Percentiles rank a stretch among this genome's conserved stretches.
Evolutionary conservation across 1,284 basidiomycete species (phyloP).

Genomic region (Ustilago sp.): DNA sequence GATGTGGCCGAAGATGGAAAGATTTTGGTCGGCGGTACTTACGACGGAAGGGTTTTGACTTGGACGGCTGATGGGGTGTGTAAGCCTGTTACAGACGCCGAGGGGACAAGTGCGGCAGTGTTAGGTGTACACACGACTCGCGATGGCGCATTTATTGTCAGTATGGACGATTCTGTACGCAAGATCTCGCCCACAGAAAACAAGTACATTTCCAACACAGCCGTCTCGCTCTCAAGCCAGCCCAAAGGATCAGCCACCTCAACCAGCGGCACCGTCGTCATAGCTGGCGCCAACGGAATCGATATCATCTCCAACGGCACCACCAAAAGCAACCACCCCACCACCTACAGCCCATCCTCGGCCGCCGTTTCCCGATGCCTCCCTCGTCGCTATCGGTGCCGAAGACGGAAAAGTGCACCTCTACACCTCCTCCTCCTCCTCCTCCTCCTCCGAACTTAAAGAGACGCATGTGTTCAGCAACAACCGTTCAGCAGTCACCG

Average conservation of each 20-base stretch:
- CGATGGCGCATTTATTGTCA: constrained; percentile 35
- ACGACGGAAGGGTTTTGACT: constrained; percentile 82
- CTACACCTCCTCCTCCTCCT: constrained; percentile 31
- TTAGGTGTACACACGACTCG: constrained; percentile 73
- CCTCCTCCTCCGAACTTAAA: constrained; percentile 7
- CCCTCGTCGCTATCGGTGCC: constrained; percentile 78
- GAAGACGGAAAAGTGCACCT: constrained; percentile 69
- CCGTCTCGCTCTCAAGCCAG: constrained; percentile 74
- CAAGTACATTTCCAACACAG: constrained; percentile 23
- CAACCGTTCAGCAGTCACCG: constrained; percentile 73
- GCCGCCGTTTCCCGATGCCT: constrained; percentile 73
- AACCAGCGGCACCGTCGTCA: constrained; percentile 73
- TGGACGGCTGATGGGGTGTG: constrained; percentile 72
- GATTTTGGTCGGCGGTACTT: constrained; percentile 71
- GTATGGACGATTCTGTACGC: constrained; percentile 59
- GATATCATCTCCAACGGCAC: constrained; percentile 72
- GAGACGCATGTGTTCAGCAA: constrained; percentile 75
- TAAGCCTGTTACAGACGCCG: constrained; percentile 73
- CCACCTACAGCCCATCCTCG: constrained; percentile 42
- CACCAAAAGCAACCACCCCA: constrained; percentile 42
- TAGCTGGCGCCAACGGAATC: constrained; percentile 77
- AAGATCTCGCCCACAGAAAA: constrained; percentile 19
- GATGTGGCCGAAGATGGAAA: constrained; percentile 31
- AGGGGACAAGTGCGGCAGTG: constrained; percentile 80
- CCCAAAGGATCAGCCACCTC: constrained; percentile 73